phyloP scores from a whole-genome alignment of 2,329 filamentous ascomycete genomes.

The Alternaria rosae region DNA sequence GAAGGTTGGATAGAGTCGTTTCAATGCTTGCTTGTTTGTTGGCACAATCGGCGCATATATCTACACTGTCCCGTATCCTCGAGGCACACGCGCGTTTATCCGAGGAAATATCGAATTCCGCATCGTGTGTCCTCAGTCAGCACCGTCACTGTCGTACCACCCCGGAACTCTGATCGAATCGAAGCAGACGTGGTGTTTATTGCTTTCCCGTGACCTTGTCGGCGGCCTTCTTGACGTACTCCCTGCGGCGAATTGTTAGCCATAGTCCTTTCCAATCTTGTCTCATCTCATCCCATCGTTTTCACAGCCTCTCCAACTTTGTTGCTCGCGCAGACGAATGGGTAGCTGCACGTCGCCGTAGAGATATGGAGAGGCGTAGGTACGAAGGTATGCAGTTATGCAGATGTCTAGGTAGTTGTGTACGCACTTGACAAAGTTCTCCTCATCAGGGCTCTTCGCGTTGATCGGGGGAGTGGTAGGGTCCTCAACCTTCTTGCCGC shows the following conservation, averaged over 20 bases:
- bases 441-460: constrained; percentile 71
- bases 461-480: constrained; percentile 63
- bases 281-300: no score
- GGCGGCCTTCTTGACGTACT: constrained; percentile 50
- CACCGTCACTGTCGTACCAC: neutral
- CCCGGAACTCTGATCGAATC: no score
- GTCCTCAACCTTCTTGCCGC: constrained; percentile 55
- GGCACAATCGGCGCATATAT: neutral
- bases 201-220: constrained; percentile 37
- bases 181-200: no score
- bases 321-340: neutral
- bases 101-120: neutral
- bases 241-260: constrained; percentile 32
- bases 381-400: neutral
- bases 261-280: no score
- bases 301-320: neutral
- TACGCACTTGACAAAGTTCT: constrained; percentile 71
- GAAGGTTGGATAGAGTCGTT: neutral
- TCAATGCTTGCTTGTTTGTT: constrained; percentile 9
- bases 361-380: no score
- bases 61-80: neutral
- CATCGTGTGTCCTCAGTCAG: neutral
- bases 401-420: neutral
- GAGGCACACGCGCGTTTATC: neutral
- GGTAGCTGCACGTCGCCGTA: no score